These are phyloP conservation scores for Claviceps sp. DNA, from an alignment of 2,329 filamentous ascomycete genomes.

Conservation along the genomic window DNA sequence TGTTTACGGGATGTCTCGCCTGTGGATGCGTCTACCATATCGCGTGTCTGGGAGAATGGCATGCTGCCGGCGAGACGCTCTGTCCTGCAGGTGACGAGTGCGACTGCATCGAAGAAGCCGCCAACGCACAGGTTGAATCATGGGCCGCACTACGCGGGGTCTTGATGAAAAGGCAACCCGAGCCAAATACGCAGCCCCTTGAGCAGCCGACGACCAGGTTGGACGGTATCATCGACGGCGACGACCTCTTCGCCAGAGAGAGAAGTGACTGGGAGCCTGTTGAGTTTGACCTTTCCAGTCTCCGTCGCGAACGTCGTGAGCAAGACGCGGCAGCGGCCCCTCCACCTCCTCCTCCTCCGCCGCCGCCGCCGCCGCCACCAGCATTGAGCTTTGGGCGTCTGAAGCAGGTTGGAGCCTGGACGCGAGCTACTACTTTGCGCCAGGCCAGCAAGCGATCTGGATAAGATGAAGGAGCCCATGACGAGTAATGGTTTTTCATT, in stretches of 20 bases:
- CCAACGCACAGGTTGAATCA: constrained; percentile 44
- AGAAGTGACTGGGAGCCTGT: constrained; percentile 17
- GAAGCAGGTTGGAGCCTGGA: constrained; percentile 34
- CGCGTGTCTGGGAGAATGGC: constrained; percentile 45
- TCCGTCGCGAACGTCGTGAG: not conserved
- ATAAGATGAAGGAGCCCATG: not conserved
- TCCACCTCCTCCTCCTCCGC: not conserved
- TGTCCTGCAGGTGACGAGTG: constrained; percentile 55
- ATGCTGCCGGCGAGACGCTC: constrained; percentile 38
- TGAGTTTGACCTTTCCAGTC: constrained; percentile 10
- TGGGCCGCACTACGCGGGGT: constrained; percentile 37
- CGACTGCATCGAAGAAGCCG: constrained; percentile 43
- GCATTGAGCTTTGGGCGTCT: constrained; percentile 37
- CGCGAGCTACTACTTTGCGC: constrained; percentile 28
- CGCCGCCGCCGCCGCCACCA: constrained; percentile 14
- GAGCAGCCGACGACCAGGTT: constrained; percentile 16
- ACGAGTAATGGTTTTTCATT: not conserved
- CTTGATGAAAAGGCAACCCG: constrained; percentile 19
- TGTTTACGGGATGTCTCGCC: constrained; percentile 47
- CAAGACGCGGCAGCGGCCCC: constrained; percentile 10
- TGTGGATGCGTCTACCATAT: constrained; percentile 52
- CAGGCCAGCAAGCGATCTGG: constrained; percentile 16
- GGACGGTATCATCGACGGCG: constrained; percentile 13
- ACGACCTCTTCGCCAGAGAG: constrained; percentile 12
- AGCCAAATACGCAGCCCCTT: constrained; percentile 10